Base-by-base conservation (phyloP, 2,329 filamentous ascomycete genomes). In the Erysiphe pisi region DNA sequence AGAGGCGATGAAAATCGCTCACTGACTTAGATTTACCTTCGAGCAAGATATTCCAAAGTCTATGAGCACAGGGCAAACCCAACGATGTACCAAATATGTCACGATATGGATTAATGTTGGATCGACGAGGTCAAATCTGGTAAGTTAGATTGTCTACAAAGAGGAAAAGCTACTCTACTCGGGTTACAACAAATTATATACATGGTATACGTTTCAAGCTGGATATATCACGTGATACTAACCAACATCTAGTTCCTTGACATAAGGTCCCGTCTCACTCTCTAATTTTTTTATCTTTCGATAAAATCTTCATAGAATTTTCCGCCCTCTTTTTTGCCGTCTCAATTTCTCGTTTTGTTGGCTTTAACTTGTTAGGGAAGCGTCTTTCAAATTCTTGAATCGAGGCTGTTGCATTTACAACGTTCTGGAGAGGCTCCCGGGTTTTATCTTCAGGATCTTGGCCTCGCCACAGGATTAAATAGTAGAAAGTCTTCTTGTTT, bases 371-470 rank as follows among this genome's bases (percentile, higher is more conserved):
- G 28, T 22, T 11, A 22, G 68, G 25, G 40, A 71, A 43, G 14
- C 40, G 68, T 45, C 20, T 40, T 71, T 71, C 31, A 22, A 71
- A 45, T 12, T 71, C 68, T 45, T 71, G 68, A 43, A 74, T 74
- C 8, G 40, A 74, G 28, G 70, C n/a, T 74, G 70, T 76, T 43
- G 74, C 74, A 25, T 76, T 76, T 31, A 76, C 74, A 1, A 61
- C 74, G 47, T 43, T 40, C 56, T 76, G 45, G 28, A 76, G 74
- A 31, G 74, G 74, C 74, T 76, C 74, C 22, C 74, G 61, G 16
- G 74, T 61, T 25, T 76, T 58, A 45, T 76, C 74, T 63, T 58
- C 25, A 4, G 47, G 49, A 31, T 76, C 56, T 40, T 76, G 56
- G 49, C 74, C 47, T 58, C 74, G 74, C 74, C 74, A 61, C 40